Base-by-base conservation (phyloP, 345 rosid genomes). In the Adansonia digitata region DNA sequence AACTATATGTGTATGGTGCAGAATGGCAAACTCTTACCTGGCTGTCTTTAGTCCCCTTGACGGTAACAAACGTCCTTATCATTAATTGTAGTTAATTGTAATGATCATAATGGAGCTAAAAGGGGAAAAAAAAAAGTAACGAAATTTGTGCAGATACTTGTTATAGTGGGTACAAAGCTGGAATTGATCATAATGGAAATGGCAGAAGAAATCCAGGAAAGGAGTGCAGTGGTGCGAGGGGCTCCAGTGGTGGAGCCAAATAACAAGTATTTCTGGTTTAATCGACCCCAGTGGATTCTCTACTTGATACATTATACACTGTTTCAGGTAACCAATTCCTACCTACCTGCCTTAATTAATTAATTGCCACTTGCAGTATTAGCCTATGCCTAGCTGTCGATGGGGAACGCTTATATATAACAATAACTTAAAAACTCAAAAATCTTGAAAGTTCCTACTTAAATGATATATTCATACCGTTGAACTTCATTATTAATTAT, bases 261-360 rank as follows among this genome's bases (percentile, higher is more conserved):
- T 75, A 84, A 88, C 80, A 85, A 84, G 69, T 85, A 46, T 24
- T 88, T 88, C 83, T 88, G 92, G 92, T 88, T 88, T 35, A 86
- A 79, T 77, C 83, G 87, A 56, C 90, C 92, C 29, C 69, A 74
- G 0, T 88, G 85, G 88, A 75, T 85, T 73, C 85, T 88, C 69
- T 64, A 77, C 56, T 56, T 86, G 13, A 81, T 88, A 13, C 90
- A 86, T 56, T 86, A 78, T 74, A 79, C 86, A 2, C 69, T 86
- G 59, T 85, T 85, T 43, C 87, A 83, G 85, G 91, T 85, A 14
- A 45, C 0, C 9, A 64, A 15, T 2, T 4, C 26, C 0, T 5
- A 17, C 8, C 24, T 55, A 9, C n/a, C n/a, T 55, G 20, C 26
- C 0, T 20, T 8, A 55, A 22, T 56, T 55, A 53, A 55, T 10